phyloP scores from a whole-genome alignment of 179 eudicot species.

The Vitellaria paradoxa region DNA sequence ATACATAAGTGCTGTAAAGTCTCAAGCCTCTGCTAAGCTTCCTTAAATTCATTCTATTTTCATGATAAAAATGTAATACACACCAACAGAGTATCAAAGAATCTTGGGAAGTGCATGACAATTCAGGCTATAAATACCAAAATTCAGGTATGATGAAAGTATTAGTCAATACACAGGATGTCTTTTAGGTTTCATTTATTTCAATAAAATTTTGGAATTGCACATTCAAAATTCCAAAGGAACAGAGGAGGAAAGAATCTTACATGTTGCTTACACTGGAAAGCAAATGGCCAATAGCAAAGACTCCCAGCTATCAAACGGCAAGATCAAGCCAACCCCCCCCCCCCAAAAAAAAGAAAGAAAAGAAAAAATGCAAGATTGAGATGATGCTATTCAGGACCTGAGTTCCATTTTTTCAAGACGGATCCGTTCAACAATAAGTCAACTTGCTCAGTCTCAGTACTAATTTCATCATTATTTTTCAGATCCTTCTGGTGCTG shows the following conservation, averaged over 20 bases:
- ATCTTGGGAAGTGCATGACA: background rate
- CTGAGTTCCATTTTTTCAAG: conserved; percentile 85
- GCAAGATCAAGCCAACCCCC: background rate
- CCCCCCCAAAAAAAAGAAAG: no score
- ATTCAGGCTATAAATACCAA: background rate
- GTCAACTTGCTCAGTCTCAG: conserved; percentile 50
- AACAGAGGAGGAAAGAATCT: background rate
- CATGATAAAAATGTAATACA: background rate
- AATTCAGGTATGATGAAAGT: background rate
- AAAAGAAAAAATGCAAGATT: background rate
- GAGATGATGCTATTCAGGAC: conserved; percentile 29
- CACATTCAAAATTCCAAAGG: background rate
- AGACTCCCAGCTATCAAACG: conserved; percentile 4
- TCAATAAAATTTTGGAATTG: background rate
- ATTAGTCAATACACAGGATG: background rate
- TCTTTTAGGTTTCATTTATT: no score
- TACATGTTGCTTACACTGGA: background rate
- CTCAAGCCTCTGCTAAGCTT: background rate
- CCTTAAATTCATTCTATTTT: background rate
- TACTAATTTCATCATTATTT: conserved; percentile 52
- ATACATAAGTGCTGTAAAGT: background rate
- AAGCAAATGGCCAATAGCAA: background rate
- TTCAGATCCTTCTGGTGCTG: conserved; percentile 41
- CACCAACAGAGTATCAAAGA: background rate
- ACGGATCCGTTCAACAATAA: conserved; percentile 75